Evolutionary conservation across 805 yeast genomes (phyloP).

Genomic region (Ogataea methanolica): DNA sequence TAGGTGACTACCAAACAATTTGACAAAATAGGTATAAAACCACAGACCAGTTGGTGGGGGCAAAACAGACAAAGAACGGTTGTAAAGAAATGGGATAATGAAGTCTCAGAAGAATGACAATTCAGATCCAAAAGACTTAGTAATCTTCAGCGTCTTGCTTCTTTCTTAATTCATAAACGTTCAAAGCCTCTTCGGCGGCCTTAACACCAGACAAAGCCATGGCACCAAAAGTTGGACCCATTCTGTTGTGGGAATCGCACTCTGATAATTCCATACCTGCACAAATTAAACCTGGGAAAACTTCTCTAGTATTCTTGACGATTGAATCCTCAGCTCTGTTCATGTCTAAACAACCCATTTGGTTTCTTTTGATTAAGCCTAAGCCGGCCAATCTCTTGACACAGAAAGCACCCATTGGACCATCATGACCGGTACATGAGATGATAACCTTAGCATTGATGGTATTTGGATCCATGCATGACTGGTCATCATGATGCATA

Average conservation of each 20-base stretch:
- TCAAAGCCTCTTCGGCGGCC: conserved; percentile 55
- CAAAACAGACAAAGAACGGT: conserved; percentile 19
- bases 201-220: conserved; percentile 76
- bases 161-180: conserved; percentile 27
- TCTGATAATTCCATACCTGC: conserved; percentile 82
- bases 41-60: not conserved
- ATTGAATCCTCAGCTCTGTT: conserved; percentile 72
- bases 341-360: conserved; percentile 80
- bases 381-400: conserved; percentile 62
- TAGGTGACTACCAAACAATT: not conserved
- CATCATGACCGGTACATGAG: conserved; percentile 78
- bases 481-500: conserved; percentile 69
- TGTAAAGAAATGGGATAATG: not conserved
- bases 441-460: conserved; percentile 61
- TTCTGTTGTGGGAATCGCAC: conserved; percentile 71
- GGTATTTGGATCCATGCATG: conserved; percentile 81
- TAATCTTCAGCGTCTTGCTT: conserved; percentile 20
- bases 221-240: conserved; percentile 84
- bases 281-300: conserved; percentile 56
- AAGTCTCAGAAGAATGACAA: not conserved
- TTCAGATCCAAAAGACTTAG: conserved; percentile 2
- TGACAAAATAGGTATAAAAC: not conserved
- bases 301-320: conserved; percentile 64
- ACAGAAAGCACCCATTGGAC: conserved; percentile 77
- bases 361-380: conserved; percentile 44